These are phyloP conservation scores for Arthroderma sp. DNA, from an alignment of 2,329 filamentous ascomycete genomes.

Conservation along the genomic window DNA sequence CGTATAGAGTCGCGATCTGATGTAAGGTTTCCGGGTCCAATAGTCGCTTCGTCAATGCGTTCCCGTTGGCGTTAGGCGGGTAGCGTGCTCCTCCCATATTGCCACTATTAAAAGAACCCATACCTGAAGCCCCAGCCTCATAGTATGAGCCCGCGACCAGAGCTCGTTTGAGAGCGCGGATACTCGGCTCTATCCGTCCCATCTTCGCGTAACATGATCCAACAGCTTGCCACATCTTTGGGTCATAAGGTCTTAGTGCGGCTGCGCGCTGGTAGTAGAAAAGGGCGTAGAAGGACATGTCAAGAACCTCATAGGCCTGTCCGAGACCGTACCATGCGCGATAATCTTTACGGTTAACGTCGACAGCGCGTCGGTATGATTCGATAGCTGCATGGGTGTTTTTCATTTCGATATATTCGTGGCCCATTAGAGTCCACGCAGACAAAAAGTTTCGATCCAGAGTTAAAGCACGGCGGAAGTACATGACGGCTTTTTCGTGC, in stretches of 20 bases:
- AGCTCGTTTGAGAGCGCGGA: conserved; percentile 88
- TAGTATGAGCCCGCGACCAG: conserved; percentile 79
- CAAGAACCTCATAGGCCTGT: conserved; percentile 92
- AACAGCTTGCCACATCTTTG: conserved; percentile 98
- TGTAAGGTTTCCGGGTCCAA: conserved; percentile 85
- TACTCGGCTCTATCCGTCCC: conserved; percentile 73
- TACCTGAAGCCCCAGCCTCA: conserved; percentile 41
- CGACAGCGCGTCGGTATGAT: conserved; percentile 86
- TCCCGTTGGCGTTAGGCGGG: conserved; percentile 15
- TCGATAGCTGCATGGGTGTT: conserved; percentile 98
- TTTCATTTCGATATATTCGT: conserved; percentile 97
- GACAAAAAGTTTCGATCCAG: conserved; percentile 83
- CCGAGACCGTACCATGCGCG: conserved; percentile 96
- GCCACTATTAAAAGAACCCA: conserved; percentile 20
- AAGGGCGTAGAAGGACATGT: conserved; percentile 93
- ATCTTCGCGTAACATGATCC: conserved; percentile 86
- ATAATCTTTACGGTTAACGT: conserved; percentile 91
- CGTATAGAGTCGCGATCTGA: conserved; percentile 82
- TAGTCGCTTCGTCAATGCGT: conserved; percentile 23
- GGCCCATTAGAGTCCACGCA: conserved; percentile 97
- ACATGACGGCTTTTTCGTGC: conserved; percentile 96
- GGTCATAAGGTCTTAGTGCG: conserved; percentile 83
- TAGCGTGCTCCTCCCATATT: conserved; percentile 33
- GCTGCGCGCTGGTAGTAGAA: conserved; percentile 98
- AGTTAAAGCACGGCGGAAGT: conserved; percentile 84